Conservation (phyloP, 495 filamentous ascomycete species). For the Pyrenula massariospora region DNA sequence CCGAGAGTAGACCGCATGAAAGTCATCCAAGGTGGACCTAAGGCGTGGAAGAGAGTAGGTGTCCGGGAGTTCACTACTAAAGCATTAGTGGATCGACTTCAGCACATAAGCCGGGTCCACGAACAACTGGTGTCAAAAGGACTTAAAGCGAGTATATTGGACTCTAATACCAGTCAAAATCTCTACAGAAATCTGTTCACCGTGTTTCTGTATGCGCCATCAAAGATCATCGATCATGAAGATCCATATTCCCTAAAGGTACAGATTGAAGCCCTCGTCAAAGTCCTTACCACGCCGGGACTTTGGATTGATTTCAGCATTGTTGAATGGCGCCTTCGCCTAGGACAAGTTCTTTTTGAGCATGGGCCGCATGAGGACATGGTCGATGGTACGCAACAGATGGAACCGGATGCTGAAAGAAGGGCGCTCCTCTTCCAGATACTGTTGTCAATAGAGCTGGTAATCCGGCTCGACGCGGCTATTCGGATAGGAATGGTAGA, state of each 20-base stretch:
- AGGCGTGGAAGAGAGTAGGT: conserved; percentile 29
- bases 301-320: conserved; percentile 70
- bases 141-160: conserved; percentile 24
- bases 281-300: conserved; percentile 30
- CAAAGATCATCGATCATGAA: conserved; percentile 16
- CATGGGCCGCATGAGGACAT: conserved; percentile 33
- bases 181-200: conserved; percentile 32
- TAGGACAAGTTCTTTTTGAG: conserved; percentile 77
- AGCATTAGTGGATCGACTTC: conserved; percentile 29
- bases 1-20: conserved; percentile 22
- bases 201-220: conserved; percentile 29
- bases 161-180: conserved; percentile 27
- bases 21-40: conserved; percentile 22
- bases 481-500: conserved; percentile 39
- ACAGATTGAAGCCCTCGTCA: conserved; percentile 37
- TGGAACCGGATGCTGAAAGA: conserved; percentile 37
- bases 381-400: conserved; percentile 4
- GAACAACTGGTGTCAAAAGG: conserved; percentile 21
- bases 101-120: conserved; percentile 26
- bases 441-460: conserved; percentile 62
- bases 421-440: conserved; percentile 77
- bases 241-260: conserved; percentile 29
- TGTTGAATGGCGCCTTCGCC: conserved; percentile 66
- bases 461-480: conserved; percentile 63
- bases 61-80: conserved; percentile 24